A percentile compares a stretch with the other conserved stretches of the same genome.
These are phyloP conservation scores for Inga laurina DNA, from an alignment of 306 rosid genomes.

Conservation along the genomic window DNA sequence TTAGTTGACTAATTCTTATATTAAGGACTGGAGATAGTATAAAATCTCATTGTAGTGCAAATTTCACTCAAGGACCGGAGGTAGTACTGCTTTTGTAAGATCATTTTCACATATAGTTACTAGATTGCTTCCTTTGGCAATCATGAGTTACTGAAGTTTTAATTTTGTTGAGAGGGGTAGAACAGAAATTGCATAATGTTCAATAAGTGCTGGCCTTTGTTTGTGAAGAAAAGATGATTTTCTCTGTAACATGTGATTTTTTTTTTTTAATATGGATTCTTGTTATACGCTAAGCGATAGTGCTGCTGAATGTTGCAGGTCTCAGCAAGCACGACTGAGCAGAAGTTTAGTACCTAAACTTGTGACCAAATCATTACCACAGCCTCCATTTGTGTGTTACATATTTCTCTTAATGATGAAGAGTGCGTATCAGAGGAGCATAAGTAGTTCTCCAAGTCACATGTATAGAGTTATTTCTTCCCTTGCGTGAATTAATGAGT, in stretches of 20 bases:
- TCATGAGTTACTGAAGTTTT: background rate
- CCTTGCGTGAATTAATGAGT: slow-evolving; percentile 48
- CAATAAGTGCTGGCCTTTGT: background rate
- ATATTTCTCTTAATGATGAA: slow-evolving; percentile 13
- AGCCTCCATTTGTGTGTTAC: slow-evolving; percentile 34
- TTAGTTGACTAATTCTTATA: no score
- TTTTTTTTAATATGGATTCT: background rate
- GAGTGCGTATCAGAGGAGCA: slow-evolving; percentile 32
- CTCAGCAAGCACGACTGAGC: slow-evolving; percentile 53
- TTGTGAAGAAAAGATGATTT: slow-evolving; percentile 3
- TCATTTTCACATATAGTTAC: background rate
- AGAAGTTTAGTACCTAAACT: slow-evolving; percentile 54
- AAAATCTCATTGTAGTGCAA: no score
- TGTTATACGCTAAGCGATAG: background rate
- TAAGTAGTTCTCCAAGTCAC: slow-evolving; percentile 28
- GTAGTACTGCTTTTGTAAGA: background rate
- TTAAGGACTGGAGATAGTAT: no score
- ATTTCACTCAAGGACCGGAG: no score
- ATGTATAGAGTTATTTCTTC: slow-evolving; percentile 59
- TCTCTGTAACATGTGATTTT: background rate
- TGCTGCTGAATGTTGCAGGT: slow-evolving; percentile 50
- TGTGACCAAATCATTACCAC: slow-evolving; percentile 14
- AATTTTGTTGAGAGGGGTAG: background rate
- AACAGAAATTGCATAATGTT: background rate
- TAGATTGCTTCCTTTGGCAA: background rate